Base-by-base conservation (phyloP, 2,329 filamentous ascomycete genomes). In the Colletotrichum lini region DNA sequence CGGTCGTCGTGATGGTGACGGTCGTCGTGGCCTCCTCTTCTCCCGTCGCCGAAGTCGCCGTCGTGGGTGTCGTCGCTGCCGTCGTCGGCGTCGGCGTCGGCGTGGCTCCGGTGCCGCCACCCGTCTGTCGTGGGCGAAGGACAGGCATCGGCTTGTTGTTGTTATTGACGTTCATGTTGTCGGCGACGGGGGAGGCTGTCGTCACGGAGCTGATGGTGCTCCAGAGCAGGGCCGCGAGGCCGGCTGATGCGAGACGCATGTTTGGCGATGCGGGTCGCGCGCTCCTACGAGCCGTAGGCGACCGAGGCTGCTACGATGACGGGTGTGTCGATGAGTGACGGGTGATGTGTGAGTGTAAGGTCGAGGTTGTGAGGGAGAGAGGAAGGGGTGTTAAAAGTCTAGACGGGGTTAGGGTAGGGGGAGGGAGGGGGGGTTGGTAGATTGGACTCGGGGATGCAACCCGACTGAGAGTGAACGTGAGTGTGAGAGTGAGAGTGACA, bases 151-250 rank as follows among this genome's bases (percentile, higher is more conserved):
- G 56, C 50, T 30, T 60, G 45, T 21, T 42, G 16, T 35, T 53
- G 47, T 68, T 42, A 16, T 35, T 53, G 47, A 63, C 49, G 45
- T 21, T 42, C 16, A n/a, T 53, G 47, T 68, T 53, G 12, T 61
- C 50, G 44, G 26, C 61, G 21, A 67, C 30, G 21, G 58, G 65
- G n/a, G 59, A 62, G 23, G 68, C 58, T 42, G 40, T 60, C 35
- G 44, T 23, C 30, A 66, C 44, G 50, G 56, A 65, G 64, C 49
- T 62, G 47, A 65, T 16, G 52, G 53, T n/a, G 57, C 52, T 53
- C 68, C 68, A 71, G 58, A 71, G 68, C 52, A 71, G 52, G 68
- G 65, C 68, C 68, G 60, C 35, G 40, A 71, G 68, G 68, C 68
- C 65, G 50, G 57, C 50, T 40, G 68, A 71, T 52, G 57, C 44